Evolutionary conservation across 495 filamentous ascomycete genomes (phyloP), one percentile per base, ranked within the genome.

Genomic region (Lophium mytilinum): DNA sequence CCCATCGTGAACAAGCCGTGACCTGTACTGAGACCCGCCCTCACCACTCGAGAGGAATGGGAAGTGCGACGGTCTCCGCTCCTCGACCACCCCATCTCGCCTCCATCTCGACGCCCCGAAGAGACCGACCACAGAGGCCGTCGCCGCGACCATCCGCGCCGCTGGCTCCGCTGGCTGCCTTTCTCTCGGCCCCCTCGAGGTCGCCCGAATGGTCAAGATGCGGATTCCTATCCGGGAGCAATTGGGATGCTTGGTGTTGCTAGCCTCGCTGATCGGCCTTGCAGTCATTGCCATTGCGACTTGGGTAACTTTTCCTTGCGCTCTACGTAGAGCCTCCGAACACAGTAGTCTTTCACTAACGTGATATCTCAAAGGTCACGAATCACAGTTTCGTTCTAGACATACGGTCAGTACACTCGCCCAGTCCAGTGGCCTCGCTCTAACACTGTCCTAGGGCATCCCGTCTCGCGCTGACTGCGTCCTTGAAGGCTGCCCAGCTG

Each of bases 191-290:
- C 9, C 24, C 40, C 53, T 47, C 15, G 18, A 40, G 15, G 5
- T 17, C 19, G 46, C 14, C 14, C 47, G 35, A 12, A 66, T 66
- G 62, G 58, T 65, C 68, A 83, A 71, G 64, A 91, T 94, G 86
- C 79, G 88, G 66, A 82, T 93, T 69, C 83, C 86, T 19, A 94
- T 94, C 66, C 78, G 88, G 58, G 83, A 88, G 73, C 89, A 94
- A 78, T 76, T 94, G 52, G 87, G 78, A 56, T 76, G 84, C 69
- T 78, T 92, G 41, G 85, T 90, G 63, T 71, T 90, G 42, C 65
- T 89, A 50, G 80, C 84, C 34, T 81, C 87, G 12, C 73, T 90
- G 37, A 71, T 85, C 51, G 79, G 83, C 21, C 78, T 91, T 39
- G 80, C 80, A 36, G 79, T 85, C 21, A 73, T 87, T 19, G 73